Evolutionary conservation across 371 early-diverging fungal genomes (phyloP), one percentile per base, ranked within the genome.

Genomic region (Apophysomyces trapeziformis): DNA sequence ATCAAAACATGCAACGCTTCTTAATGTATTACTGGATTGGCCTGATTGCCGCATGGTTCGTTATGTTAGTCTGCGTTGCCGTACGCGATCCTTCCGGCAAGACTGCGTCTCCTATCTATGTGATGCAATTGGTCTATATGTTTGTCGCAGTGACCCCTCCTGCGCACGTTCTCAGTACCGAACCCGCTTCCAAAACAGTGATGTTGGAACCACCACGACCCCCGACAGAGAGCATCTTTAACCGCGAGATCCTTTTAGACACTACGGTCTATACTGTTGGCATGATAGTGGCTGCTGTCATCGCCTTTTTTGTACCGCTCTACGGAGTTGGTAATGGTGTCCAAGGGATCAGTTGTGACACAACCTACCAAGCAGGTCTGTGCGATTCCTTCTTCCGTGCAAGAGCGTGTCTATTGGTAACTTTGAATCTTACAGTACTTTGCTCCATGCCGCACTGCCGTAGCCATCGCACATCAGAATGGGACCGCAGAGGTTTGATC

Each of bases 1-100:
- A 92, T 75, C 93, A 89, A 77, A 98, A 97, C 78, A 96, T 98
- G 78, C 87, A 92, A 69, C 95, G 96, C 64, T 95, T 96, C 79
- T 85, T 96, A 43, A 81, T 92, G 7, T 94, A 96, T 89, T 8
- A 79, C 87, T 71, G 89, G 89, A 58, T 86, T 87, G 7, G 82
- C 83, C 35, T 89, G 84, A 64, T 71, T 21, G 67, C 67, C 56
- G 43, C 70, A 12, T 76, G 72, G 41, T 64, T 91, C n/a, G 77
- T 87, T 12, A 69, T 93, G 32, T 57, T 91, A n/a, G 68, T 92
- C 4, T 89, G 91, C 60, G 68, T 91, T 39, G 85, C 85, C 39
- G 79, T 90, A 65, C 77, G 78, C 60, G 92, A 96, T 92, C 75
- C 86, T 91, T 45, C 89, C 86, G 82, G 88, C 89, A 71, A 93